These are phyloP conservation scores for Rhizoclosmatium globosum DNA, from an alignment of 192 early-diverging fungal genomes.

Conservation along the genomic window DNA sequence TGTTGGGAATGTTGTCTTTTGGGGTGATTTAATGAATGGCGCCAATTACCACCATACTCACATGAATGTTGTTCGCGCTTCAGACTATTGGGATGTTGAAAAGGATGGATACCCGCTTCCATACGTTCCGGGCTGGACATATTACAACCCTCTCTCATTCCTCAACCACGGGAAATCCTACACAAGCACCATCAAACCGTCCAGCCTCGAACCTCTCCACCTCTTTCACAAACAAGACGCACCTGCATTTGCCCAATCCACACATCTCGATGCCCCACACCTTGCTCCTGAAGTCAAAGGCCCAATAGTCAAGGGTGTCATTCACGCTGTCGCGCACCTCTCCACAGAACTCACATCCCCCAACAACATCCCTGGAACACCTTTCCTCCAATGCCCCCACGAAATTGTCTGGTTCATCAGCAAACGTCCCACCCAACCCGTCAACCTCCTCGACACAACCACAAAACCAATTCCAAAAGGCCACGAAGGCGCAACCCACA, in stretches of 20 bases:
- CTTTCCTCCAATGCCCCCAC: conserved; percentile 16
- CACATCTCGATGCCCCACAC: not conserved
- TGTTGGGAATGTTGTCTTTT: conserved; percentile 19
- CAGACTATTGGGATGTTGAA: not conserved
- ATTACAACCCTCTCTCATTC: conserved; percentile 26
- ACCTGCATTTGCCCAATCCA: not conserved
- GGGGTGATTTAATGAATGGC: conserved; percentile 11
- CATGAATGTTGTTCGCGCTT: conserved; percentile 19
- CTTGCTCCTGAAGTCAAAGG: not conserved
- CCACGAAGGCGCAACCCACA: not conserved
- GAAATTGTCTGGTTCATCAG: conserved; percentile 26
- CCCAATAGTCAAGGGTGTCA: not conserved
- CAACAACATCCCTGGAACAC: not conserved
- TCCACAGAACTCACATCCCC: not conserved
- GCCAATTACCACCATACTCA: conserved; percentile 30
- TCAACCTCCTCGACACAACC: not conserved
- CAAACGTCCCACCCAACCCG: not conserved
- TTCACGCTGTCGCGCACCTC: conserved; percentile 23
- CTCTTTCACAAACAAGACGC: not conserved
- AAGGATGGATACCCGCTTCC: conserved; percentile 19
- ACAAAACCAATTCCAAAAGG: not conserved
- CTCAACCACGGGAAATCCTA: conserved; percentile 19
- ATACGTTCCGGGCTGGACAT: conserved; percentile 25
- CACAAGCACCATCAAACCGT: not conserved
- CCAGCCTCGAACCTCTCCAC: conserved; percentile 10